Evolutionary conservation across 345 rosid genomes (phyloP).

Genomic region (Brassica carinata): DNA sequence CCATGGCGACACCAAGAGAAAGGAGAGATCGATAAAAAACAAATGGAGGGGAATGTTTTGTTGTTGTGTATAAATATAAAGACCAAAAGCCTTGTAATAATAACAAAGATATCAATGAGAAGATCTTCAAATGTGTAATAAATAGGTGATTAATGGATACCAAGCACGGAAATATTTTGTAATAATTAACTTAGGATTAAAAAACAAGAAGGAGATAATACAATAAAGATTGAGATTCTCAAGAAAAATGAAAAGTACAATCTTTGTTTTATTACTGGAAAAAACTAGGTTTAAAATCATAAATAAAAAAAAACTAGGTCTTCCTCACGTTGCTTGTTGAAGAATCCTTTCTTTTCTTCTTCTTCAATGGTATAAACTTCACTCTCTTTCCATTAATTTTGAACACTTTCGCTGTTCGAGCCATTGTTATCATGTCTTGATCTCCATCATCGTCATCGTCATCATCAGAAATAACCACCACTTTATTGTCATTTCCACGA

Average conservation of each 20-base stretch:
- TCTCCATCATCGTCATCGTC: neutral
- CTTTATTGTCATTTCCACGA: neutral
- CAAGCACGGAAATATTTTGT: conserved; percentile 19
- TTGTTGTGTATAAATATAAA: conserved; percentile 22
- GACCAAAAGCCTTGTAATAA: neutral
- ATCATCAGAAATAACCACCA: neutral
- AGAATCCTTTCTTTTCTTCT: neutral
- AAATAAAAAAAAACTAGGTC: neutral
- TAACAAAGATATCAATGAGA: conserved; percentile 10
- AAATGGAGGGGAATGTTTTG: conserved; percentile 6
- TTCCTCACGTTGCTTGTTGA: neutral
- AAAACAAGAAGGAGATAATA: neutral
- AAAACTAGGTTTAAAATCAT: neutral
- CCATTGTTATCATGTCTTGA: neutral
- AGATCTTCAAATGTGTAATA: conserved; percentile 16
- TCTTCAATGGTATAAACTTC: neutral
- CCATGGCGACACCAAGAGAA: conserved; percentile 30
- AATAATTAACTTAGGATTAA: neutral
- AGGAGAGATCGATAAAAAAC: neutral
- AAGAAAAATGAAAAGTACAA: neutral
- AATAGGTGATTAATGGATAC: conserved; percentile 30
- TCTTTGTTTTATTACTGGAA: neutral
- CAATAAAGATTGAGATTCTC: neutral
- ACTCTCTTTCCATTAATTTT: neutral
- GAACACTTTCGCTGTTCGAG: neutral